Conservation (phyloP, 2,329 filamentous ascomycete species). For the Trichoderma pleuroti region DNA sequence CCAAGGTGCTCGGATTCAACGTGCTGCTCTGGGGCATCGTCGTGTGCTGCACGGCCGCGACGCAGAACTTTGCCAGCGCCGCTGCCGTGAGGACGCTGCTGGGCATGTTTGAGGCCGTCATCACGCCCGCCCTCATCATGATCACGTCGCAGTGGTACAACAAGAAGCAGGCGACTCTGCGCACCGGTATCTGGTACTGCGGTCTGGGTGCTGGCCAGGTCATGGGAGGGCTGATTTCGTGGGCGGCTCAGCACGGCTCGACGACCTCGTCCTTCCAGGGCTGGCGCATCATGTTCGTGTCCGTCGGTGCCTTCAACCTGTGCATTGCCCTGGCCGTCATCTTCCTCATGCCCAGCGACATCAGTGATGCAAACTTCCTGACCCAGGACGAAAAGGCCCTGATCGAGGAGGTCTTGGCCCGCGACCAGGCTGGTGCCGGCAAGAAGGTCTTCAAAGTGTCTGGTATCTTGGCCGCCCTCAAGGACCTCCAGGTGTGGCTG, state of each 20-base stretch:
- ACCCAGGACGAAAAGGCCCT: constrained; percentile 29
- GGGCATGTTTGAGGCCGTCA: constrained; percentile 46
- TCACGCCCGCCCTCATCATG: constrained; percentile 50
- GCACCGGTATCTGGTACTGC: constrained; percentile 38
- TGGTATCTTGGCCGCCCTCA: constrained; percentile 40
- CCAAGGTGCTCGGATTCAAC: constrained; percentile 33
- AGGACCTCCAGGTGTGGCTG: constrained; percentile 42
- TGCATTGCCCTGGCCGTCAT: constrained; percentile 43
- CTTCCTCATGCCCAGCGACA: constrained; percentile 41
- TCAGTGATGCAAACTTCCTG: constrained; percentile 24
- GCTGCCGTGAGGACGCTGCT: constrained; percentile 43
- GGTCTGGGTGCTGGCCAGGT: constrained; percentile 33
- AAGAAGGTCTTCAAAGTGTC: constrained; percentile 38
- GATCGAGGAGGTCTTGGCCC: constrained; percentile 57
- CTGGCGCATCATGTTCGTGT: constrained; percentile 53
- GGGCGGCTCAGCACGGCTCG: constrained; percentile 49
- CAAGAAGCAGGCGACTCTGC: constrained; percentile 42
- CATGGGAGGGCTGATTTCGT: constrained; percentile 46
- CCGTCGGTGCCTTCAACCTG: constrained; percentile 46
- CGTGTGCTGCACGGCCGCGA: constrained; percentile 43
- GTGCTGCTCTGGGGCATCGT: constrained; percentile 36
- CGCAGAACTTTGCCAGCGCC: constrained; percentile 39
- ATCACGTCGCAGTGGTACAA: constrained; percentile 43
- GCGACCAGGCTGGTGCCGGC: constrained; percentile 42
- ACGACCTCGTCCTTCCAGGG: constrained; percentile 30